Conservation (phyloP, 306 rosid genomes). For the Leucaena leucocephala region DNA sequence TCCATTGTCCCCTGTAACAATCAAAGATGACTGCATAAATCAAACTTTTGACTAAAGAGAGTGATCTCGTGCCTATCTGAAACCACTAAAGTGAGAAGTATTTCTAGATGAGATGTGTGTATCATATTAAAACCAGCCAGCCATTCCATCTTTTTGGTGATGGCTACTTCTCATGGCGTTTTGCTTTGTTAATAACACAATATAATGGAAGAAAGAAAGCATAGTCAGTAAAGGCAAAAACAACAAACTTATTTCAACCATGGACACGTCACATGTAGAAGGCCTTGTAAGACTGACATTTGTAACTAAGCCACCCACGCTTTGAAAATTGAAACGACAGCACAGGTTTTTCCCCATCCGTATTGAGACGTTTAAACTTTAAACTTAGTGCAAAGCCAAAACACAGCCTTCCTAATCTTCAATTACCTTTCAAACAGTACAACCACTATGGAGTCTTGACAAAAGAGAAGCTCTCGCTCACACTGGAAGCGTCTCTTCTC, state of each 20-base stretch:
- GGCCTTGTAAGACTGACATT: constrained; percentile 31
- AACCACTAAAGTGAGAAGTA: constrained; percentile 39
- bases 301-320: constrained; percentile 38
- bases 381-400: constrained; percentile 41
- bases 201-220: constrained; percentile 34
- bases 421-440: constrained; percentile 46
- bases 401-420: constrained; percentile 15
- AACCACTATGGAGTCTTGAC: constrained; percentile 44
- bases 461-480: constrained; percentile 31
- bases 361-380: constrained; percentile 45
- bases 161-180: constrained; percentile 45
- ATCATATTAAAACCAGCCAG: constrained; percentile 27
- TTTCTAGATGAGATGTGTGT: constrained; percentile 11
- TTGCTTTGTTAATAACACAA: constrained; percentile 36
- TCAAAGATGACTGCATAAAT: constrained; percentile 33
- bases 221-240: constrained; percentile 36
- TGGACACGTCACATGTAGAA: constrained; percentile 42
- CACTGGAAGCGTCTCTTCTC: constrained; percentile 37
- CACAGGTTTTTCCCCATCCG: constrained; percentile 30
- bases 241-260: constrained; percentile 43
- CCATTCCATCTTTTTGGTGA: constrained; percentile 52
- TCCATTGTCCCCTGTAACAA: constrained; percentile 24
- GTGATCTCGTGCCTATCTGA: constrained; percentile 53
- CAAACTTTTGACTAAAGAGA: constrained; percentile 52
- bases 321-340: constrained; percentile 26